phyloP scores from a whole-genome alignment of 2,329 filamentous ascomycete species.

The Magnaporthiopsis poae region DNA sequence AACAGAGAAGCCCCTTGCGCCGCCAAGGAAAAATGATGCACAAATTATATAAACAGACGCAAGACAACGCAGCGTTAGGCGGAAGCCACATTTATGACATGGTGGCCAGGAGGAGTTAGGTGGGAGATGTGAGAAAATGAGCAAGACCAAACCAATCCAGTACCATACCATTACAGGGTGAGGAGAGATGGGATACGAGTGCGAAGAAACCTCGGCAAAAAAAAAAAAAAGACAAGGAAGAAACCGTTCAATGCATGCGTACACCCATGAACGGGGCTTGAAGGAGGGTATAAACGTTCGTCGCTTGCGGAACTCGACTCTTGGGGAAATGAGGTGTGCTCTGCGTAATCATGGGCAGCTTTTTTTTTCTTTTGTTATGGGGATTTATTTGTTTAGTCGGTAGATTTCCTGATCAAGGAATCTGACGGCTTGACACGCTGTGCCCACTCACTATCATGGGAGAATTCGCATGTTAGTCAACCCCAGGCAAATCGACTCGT shows the following conservation, averaged over 20 bases:
- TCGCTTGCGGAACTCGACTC: background rate
- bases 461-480: constrained; percentile 4
- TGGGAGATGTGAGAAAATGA: background rate
- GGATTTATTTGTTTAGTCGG: background rate
- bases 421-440: constrained; percentile 8
- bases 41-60: background rate
- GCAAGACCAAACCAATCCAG: background rate
- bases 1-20: background rate
- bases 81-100: too few relatives aligned
- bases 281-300: background rate
- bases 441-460: constrained; percentile 6
- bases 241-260: background rate
- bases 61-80: background rate
- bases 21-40: background rate
- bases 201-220: background rate
- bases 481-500: constrained; percentile 3
- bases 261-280: background rate
- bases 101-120: background rate
- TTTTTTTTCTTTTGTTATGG: background rate
- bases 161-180: background rate
- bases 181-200: background rate
- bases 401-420: constrained; percentile 6
- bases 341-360: background rate
- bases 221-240: background rate
- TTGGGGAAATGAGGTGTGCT: background rate